Evolutionary conservation across 768 basidiomycete genomes (phyloP).

Genomic region (Tricholoma flavovirens): DNA sequence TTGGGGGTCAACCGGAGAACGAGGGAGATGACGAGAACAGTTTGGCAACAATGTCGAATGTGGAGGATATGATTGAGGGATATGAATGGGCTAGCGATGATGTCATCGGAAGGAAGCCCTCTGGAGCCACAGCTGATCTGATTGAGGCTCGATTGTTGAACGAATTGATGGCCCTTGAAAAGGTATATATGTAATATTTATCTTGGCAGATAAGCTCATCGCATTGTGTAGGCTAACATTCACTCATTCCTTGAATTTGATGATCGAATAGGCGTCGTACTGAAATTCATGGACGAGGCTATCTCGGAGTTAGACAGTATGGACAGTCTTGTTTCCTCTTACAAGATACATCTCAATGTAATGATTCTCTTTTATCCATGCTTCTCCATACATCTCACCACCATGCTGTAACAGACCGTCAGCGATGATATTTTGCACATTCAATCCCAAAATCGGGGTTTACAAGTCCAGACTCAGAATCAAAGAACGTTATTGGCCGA

Average conservation of each 20-base stretch:
- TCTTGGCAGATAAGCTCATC: constrained; percentile 4
- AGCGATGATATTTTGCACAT: constrained; percentile 94
- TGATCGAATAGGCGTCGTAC: constrained; percentile 78
- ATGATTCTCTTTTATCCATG: constrained; percentile 19
- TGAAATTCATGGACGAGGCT: constrained; percentile 88
- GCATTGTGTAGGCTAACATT: constrained; percentile 72
- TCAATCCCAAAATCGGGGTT: constrained; percentile 91
- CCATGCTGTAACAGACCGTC: constrained; percentile 63
- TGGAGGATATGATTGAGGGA: constrained; percentile 98
- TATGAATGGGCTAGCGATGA: constrained; percentile 94
- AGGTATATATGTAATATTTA: constrained; percentile 43
- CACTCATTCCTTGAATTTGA: constrained; percentile 97
- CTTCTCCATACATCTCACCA: constrained; percentile 1
- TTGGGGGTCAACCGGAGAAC: constrained; percentile 37
- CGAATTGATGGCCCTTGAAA: constrained; percentile 90
- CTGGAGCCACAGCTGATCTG: constrained; percentile 76
- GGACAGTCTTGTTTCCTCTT: constrained; percentile 84
- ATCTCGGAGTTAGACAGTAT: constrained; percentile 84
- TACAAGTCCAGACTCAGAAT: constrained; percentile 97
- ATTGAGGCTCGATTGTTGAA: constrained; percentile 87
- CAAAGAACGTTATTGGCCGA: constrained; percentile 81
- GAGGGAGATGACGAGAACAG: constrained; percentile 67
- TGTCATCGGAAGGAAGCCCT: constrained; percentile 58
- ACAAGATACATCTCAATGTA: constrained; percentile 95
- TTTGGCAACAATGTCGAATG: constrained; percentile 81